phyloP scores from a whole-genome alignment of 23 red algal species.

The Gracilariopsis chorda region DNA sequence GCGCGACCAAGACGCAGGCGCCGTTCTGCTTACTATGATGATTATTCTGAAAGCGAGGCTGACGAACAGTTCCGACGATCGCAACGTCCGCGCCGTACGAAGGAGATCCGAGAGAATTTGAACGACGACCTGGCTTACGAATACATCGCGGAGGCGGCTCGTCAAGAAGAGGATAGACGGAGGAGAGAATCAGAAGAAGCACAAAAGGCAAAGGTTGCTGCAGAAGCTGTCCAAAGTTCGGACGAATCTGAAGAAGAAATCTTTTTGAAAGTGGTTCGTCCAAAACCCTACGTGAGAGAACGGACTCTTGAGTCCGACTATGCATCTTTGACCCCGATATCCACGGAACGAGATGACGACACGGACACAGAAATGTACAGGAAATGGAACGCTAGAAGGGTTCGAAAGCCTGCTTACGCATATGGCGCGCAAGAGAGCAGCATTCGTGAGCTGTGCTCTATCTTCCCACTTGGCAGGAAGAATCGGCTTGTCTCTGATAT shows the following conservation, averaged over 20 bases:
- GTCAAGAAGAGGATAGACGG: neutral
- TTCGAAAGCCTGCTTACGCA: neutral
- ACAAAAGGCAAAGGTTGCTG: neutral
- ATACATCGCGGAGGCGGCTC: neutral
- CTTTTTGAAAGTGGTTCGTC: neutral
- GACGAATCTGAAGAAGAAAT: neutral
- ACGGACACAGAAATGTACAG: slow-evolving; percentile 16
- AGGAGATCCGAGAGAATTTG: neutral
- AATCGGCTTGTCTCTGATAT: neutral
- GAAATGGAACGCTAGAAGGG: neutral
- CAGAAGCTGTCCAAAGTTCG: neutral
- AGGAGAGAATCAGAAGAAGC: neutral
- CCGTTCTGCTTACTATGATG: neutral
- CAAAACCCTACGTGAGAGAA: slow-evolving; percentile 10
- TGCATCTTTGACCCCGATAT: slow-evolving; percentile 41
- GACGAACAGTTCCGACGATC: neutral
- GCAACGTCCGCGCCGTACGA: neutral
- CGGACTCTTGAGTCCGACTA: slow-evolving; percentile 20
- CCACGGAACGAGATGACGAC: slow-evolving; percentile 29
- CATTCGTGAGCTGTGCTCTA: neutral
- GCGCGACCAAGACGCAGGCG: neutral
- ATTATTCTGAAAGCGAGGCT: neutral
- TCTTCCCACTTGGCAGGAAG: neutral
- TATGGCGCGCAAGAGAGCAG: too few species aligned
- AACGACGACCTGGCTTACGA: neutral